phyloP scores from a whole-genome alignment of 2,329 filamentous ascomycete species.

The Alternaria viburni region DNA sequence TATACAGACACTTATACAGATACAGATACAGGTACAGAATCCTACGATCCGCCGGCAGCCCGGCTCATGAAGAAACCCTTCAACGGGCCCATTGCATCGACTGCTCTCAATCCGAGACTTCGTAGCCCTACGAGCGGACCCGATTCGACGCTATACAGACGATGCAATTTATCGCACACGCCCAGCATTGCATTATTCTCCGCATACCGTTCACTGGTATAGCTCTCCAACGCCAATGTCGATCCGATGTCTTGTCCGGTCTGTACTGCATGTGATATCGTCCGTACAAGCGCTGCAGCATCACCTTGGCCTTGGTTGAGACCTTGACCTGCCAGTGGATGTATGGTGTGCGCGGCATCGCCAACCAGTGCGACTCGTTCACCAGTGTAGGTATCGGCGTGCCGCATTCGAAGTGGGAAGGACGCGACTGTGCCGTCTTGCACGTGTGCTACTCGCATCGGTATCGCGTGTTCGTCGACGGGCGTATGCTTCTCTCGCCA shows the following conservation, averaged over 20 bases:
- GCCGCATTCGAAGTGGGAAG: conserved; percentile 88
- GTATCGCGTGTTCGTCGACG: conserved; percentile 57
- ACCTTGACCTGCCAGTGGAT: conserved; percentile 92
- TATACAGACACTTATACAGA: conserved; percentile 6
- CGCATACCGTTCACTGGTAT: conserved; percentile 80
- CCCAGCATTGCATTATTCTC: conserved; percentile 79
- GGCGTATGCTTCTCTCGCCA: conserved; percentile 81
- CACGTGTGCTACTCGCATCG: conserved; percentile 70
- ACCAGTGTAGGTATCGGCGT: conserved; percentile 91
- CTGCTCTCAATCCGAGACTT: conserved; percentile 75
- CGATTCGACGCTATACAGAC: conserved; percentile 81
- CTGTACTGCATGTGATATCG: conserved; percentile 76
- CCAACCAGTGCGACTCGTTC: conserved; percentile 92
- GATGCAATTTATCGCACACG: conserved; percentile 88
- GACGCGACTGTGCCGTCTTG: conserved; percentile 83
- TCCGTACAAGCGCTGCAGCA: conserved; percentile 76
- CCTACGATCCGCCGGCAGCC: conserved; percentile 53
- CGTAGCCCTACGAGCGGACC: conserved; percentile 82
- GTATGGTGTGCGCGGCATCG: conserved; percentile 93
- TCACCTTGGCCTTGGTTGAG: conserved; percentile 93
- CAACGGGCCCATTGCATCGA: conserved; percentile 75
- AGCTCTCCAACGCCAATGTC: conserved; percentile 77
- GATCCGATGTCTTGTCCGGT: conserved; percentile 90
- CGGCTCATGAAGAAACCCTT: conserved; percentile 87
- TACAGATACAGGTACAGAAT: conserved; percentile 18